phyloP scores from a whole-genome alignment of 306 rosid species.

The Sesbania bispinosa region DNA sequence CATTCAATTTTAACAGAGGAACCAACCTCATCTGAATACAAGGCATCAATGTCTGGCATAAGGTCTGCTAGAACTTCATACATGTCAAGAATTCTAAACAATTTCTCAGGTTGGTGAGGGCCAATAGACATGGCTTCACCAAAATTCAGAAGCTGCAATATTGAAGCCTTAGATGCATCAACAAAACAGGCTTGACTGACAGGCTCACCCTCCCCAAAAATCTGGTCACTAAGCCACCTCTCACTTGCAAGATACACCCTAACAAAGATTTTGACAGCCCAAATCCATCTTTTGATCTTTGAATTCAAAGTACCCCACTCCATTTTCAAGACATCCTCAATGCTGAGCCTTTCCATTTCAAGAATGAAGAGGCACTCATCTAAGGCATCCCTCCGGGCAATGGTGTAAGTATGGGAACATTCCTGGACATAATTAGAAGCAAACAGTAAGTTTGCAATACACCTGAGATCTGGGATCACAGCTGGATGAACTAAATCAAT shows the following conservation, averaged over 20 bases:
- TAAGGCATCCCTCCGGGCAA: conserved; percentile 67
- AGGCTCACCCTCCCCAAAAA: conserved; percentile 61
- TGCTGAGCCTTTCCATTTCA: conserved; percentile 81
- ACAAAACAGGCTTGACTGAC: conserved; percentile 56
- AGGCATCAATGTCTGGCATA: conserved; percentile 58
- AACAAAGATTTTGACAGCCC: conserved; percentile 80
- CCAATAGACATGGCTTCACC: conserved; percentile 91
- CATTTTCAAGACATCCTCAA: conserved; percentile 79
- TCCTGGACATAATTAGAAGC: conserved; percentile 67
- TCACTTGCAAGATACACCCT: conserved; percentile 85
- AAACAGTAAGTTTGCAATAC: conserved; percentile 68
- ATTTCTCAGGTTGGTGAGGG: conserved; percentile 84
- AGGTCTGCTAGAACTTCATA: conserved; percentile 79
- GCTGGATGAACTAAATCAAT: conserved; percentile 65
- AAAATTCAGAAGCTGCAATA: conserved; percentile 84
- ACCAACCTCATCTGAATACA: conserved; percentile 66
- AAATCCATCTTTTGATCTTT: conserved; percentile 77
- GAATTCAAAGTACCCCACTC: conserved; percentile 74
- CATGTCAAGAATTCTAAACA: conserved; percentile 84
- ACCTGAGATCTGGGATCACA: conserved; percentile 60
- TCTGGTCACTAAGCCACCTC: conserved; percentile 70
- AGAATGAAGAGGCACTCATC: conserved; percentile 73
- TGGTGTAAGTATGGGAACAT: conserved; percentile 69
- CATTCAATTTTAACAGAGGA: conserved; percentile 62
- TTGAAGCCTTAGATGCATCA: conserved; percentile 78